Evolutionary conservation across 2,329 filamentous ascomycete species (phyloP).

Genomic region (Escovopsis weberi): DNA sequence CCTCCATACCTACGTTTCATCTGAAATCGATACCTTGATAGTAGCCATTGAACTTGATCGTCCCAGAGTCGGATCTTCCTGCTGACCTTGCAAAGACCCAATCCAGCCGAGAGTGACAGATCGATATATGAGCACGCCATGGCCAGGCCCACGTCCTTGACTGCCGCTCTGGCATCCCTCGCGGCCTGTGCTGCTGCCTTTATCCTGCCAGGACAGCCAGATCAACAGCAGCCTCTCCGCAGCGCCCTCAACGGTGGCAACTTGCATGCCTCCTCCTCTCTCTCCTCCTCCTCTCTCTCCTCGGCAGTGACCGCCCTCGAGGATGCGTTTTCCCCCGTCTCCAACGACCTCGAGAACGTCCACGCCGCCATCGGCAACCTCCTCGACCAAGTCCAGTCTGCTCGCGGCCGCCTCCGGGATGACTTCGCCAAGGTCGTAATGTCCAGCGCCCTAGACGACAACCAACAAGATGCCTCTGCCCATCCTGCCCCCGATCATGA

Average conservation of each 20-base stretch:
- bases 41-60: no score
- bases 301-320: neutral
- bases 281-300: no score
- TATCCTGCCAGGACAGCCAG: slow-evolving; percentile 4
- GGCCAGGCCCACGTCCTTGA: slow-evolving; percentile 2
- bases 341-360: neutral
- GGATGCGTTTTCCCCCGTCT: neutral
- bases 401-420: slow-evolving; percentile 4
- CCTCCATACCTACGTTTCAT: no score
- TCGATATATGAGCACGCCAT: neutral
- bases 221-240: slow-evolving; percentile 3
- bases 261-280: no score
- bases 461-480: no score
- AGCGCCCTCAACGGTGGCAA: neutral
- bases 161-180: slow-evolving; percentile 4
- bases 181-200: slow-evolving; percentile 4
- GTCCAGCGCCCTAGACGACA: neutral
- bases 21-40: no score
- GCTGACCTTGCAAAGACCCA: no score
- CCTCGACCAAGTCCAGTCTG: slow-evolving; percentile 1
- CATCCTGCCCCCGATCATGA: no score
- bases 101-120: no score
- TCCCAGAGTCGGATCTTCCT: no score
- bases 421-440: slow-evolving; percentile 1
- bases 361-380: slow-evolving; percentile 1